These are phyloP conservation scores for Gossypium australe DNA, from an alignment of 345 rosid genomes.

Conservation along the genomic window DNA sequence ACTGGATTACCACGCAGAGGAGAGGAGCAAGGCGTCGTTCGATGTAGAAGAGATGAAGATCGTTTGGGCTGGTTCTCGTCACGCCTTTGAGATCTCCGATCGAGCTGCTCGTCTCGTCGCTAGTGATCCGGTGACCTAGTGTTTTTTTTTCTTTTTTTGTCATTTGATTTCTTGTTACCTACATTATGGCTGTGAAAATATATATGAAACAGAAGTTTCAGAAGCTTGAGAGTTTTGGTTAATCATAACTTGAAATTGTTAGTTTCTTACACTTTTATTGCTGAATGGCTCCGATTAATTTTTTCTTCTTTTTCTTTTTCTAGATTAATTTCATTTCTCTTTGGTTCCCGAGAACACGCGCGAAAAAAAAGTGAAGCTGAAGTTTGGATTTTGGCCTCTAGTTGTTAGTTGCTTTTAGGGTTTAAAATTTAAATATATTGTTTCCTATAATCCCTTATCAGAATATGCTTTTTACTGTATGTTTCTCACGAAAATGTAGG, in stretches of 20 bases:
- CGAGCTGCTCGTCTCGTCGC: constrained; percentile 88
- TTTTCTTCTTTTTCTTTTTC: not conserved
- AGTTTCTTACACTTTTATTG: not conserved
- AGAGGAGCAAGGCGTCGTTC: constrained; percentile 74
- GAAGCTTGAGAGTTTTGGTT: not conserved
- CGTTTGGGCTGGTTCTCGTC: constrained; percentile 97
- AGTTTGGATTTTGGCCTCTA: not conserved
- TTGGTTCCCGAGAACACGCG: constrained; percentile 5
- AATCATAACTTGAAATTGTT: not conserved
- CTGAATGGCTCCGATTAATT: not conserved
- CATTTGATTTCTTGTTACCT: not conserved
- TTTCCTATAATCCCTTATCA: not conserved
- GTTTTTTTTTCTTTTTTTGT: not conserved
- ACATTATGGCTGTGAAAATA: not conserved
- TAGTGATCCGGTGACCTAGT: constrained; percentile 65
- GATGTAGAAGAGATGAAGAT: constrained; percentile 90
- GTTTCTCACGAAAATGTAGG: not conserved
- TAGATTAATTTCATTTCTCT: not conserved
- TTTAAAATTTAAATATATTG: not conserved
- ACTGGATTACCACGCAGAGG: constrained; percentile 59
- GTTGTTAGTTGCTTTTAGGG: not conserved
- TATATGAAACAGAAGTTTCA: not conserved
- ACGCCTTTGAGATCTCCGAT: constrained; percentile 71
- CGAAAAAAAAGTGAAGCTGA: not conserved
- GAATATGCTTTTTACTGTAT: not conserved